Base-by-base conservation (phyloP, 108 stramenopile genomes). In the Poteriospumella lacustris region DNA sequence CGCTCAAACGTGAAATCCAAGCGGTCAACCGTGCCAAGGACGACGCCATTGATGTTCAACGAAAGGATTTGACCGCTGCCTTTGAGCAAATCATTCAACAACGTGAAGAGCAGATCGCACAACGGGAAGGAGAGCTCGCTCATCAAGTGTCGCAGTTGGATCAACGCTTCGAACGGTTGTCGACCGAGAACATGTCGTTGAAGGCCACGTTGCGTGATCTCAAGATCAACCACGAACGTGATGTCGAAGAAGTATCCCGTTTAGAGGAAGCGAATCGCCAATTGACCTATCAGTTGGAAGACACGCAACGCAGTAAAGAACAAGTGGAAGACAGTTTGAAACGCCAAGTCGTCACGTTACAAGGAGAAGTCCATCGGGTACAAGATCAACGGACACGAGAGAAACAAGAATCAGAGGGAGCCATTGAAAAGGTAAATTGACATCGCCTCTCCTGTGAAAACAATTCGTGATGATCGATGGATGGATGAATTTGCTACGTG, bases 51-150 rank as follows among this genome's bases (percentile, higher is more conserved):
- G 70, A 73, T 33, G 5, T 15, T 26, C 70, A 73, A 24, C 36
- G 70, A 73, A 56, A 19, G 33, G 70, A 73, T 3, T 31, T 73
- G 29, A 73, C 70, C 12, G 5, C 12, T 5, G 9, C 70, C 28
- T 73, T 52, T 73, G 70, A 73, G 36, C 15, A 42, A 5, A 73
- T 73, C 31, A 3, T 73, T 39, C 70, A 73, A 12, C 9, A 44
- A 19, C 70, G 70, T 42, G 70, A 73, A 73, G 44, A 73, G 9
- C 3, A n/a, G 3, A 33, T 73, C 47, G 3, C 5, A 73, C 3
- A 12, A 5, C 26, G 36, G 36, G 70, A 73, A 24, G 3, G 29
- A 19, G 70, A 73, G 5, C 26, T 73, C 12, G 41, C 40, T 26
- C 26, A 34, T 5, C 70, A 73, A 73, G 42, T 73, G 5, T 33